Evolutionary conservation across 176 grass and related monocot species (phyloP).

Genomic region (Tillandsia fasciculata): DNA sequence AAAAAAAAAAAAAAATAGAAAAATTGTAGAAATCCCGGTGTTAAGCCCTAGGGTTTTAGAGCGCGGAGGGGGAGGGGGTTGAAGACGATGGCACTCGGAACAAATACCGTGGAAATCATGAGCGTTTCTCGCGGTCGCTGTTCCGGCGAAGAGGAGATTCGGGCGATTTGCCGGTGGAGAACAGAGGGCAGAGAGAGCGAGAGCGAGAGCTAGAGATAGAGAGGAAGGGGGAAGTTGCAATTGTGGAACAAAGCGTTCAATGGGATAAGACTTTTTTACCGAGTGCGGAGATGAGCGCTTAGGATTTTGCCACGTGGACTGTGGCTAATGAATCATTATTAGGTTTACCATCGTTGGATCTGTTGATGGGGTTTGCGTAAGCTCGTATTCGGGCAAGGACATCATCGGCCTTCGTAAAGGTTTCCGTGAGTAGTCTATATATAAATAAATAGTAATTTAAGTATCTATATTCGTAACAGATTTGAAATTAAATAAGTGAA

Average conservation of each 20-base stretch:
- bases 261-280: background rate
- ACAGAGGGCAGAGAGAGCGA: background rate
- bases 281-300: background rate
- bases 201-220: background rate
- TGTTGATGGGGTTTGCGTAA: background rate
- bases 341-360: background rate
- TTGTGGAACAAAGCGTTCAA: background rate
- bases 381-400: no score
- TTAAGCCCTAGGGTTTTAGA: background rate
- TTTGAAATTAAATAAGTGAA: no score
- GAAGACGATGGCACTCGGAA: background rate
- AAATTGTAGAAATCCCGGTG: background rate
- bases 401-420: no score
- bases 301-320: background rate
- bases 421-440: no score
- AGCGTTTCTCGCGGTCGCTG: constrained; percentile 1
- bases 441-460: no score
- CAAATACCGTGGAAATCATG: constrained; percentile 72
- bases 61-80: background rate
- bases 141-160: constrained; percentile 16
- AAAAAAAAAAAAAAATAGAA: constrained; percentile 29
- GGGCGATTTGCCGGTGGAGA: constrained; percentile 5
- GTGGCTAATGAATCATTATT: background rate
- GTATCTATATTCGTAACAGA: no score
- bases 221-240: background rate